Base-by-base conservation (phyloP, 2,329 filamentous ascomycete species). In the Botrytis byssoidea region DNA sequence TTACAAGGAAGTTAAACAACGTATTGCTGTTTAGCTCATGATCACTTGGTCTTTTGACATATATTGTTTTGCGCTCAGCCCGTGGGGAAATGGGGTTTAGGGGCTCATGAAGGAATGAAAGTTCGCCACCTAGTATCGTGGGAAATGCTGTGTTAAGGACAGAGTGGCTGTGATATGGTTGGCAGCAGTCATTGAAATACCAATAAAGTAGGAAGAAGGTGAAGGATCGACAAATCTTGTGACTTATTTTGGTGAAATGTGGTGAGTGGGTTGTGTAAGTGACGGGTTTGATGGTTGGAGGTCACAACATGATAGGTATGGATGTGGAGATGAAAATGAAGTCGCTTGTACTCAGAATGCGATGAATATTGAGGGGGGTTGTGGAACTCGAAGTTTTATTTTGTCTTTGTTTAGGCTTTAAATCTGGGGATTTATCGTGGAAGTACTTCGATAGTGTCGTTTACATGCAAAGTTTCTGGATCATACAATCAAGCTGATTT, bases 21-120 rank as follows among this genome's bases (percentile, higher is more conserved):
- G n/a, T 29, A 22, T 68, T 42, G n/a, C 66, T 16, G 6, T 66
- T 57, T 42, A 32, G 22, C 35, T 57, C 48, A 59, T 69, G 66
- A 69, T 69, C 66, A 69, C 48, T 69, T 69, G 66, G 66, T 57
- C 48, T 69, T 48, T 69, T 57, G 66, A 69, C 51, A 57, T 57
- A 6, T 8, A 4, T 8, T 14, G 0, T 32, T 44, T 57, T 25
- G 37, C 6, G 66, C 65, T 46, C 35, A 67, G 32, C 20, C 22
- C 46, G 65, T 55, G 65, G 65, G 65, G 46, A 40, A n/a, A 37
- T 55, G 29, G 44, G 42, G 12, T 22, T 10, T n/a, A 5, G 32
- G 22, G 46, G 65, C 35, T 7, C 64, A 20, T 55, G 46, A 40
- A 37, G 37, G 48, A 68, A 68, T 57, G 48, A 42, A 14, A 57